Base-by-base conservation (phyloP, 345 rosid species). In the Physaria fendleri region DNA sequence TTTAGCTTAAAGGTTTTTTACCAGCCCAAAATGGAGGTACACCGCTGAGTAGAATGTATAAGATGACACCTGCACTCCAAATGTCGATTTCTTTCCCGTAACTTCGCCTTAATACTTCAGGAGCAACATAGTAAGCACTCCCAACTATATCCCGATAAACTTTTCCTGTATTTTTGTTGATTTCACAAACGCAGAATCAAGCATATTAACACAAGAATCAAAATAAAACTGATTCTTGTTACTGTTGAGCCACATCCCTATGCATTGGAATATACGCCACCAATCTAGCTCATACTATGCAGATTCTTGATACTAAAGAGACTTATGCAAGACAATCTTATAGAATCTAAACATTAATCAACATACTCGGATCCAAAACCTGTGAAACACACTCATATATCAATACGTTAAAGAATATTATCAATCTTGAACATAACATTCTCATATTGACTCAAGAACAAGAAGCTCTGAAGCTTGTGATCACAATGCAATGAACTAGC, bases 1-100 rank as follows among this genome's bases (percentile, higher is more conserved):
- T 20, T 35, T 20, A 68, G 56, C 38, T 57, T 34, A n/a, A 45
- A 59, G 1, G n/a, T 6, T 2, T 55, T 51, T 78, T 86, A 92
- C 98, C 95, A 9, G 87, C 94, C 97, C 95, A 86, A 77, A 92
- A 92, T 33, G 98, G 98, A 72, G 98, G 97, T 30, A 84, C 91
- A 3, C 94, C 95, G 24, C 97, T 81, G 33, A 92, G 89, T 40
- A 92, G 89, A 72, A 92, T 83, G 61, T 92, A 92, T 42, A 86
- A 65, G 33, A 92, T 86, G 59, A 92, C 84, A 20, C 95, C 95
- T 15, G 93, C 98, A 75, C 96, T 88, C 98, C 98, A 92, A 44
- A 86, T 54, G 57, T 92, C 97, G 8, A 86, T 88, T 70, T 92
- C 98, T 79, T 86, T 88, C 34, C 98, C 97, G 17, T 92, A 92